A percentile compares a stretch with the other conserved stretches of the same genome.
These are phyloP conservation scores for Rhizoctonia solani DNA, from an alignment of 1,284 basidiomycete species.

Conservation along the genomic window DNA sequence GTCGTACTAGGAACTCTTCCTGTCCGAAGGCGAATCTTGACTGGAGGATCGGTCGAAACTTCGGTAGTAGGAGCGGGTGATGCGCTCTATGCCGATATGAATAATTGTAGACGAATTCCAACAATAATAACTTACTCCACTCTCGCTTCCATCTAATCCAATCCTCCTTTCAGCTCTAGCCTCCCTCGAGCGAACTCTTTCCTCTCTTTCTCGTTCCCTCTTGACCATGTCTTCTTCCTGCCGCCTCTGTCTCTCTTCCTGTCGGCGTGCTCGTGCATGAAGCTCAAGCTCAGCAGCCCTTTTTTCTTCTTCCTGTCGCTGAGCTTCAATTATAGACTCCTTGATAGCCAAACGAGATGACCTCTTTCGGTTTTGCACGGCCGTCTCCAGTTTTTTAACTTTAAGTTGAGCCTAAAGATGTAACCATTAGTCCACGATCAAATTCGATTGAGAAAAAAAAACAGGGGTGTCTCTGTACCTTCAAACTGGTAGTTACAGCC, in stretches of 20 bases:
- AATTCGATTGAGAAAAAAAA: neutral
- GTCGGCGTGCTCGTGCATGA: conserved; percentile 62
- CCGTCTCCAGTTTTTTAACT: conserved; percentile 48
- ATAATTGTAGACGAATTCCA: neutral
- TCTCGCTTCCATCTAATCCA: conserved; percentile 30
- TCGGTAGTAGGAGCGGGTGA: conserved; percentile 10
- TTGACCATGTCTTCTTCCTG: conserved; percentile 52
- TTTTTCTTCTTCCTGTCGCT: conserved; percentile 54
- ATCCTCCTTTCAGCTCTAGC: conserved; percentile 26
- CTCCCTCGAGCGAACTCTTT: conserved; percentile 40
- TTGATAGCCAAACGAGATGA: conserved; percentile 80
- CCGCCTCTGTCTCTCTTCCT: conserved; percentile 60
- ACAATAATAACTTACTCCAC: conserved; percentile 10
- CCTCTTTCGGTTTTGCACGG: conserved; percentile 66
- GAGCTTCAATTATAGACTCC: conserved; percentile 50
- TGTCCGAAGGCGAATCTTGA: conserved; percentile 24
- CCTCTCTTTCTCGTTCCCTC: conserved; percentile 56
- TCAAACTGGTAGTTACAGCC: conserved; percentile 63
- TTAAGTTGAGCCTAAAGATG: conserved; percentile 58
- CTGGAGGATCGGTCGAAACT: neutral
- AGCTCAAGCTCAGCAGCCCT: conserved; percentile 62
- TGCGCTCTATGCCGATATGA: conserved; percentile 32
- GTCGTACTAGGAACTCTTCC: neutral
- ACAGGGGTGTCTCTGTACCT: conserved; percentile 53
- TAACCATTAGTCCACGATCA: conserved; percentile 7